Evolutionary conservation across 2,329 filamentous ascomycete genomes (phyloP).

Genomic region (Chalaropsis thielavioides): DNA sequence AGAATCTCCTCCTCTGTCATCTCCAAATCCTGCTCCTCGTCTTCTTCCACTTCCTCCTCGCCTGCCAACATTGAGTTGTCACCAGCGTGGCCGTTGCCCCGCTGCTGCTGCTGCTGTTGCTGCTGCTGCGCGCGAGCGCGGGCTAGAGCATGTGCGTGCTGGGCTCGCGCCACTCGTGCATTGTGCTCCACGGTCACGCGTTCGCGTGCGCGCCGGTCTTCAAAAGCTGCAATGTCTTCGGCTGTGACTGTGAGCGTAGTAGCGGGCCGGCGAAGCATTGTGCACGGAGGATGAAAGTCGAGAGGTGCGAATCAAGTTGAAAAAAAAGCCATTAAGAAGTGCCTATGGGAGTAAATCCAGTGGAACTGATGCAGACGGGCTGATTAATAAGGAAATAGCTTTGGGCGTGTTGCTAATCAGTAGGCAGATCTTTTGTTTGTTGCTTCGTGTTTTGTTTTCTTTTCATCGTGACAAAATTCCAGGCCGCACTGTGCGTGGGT

Average conservation of each 20-base stretch:
- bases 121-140: constrained; percentile 18
- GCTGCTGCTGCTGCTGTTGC: constrained; percentile 17
- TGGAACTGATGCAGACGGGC: too few relatives aligned
- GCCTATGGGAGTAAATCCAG: too few relatives aligned
- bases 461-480: not conserved
- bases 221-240: constrained; percentile 56
- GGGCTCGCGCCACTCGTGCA: constrained; percentile 10
- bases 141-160: constrained; percentile 6
- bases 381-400: too few relatives aligned
- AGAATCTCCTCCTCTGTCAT: constrained; percentile 16
- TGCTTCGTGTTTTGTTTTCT: not conserved
- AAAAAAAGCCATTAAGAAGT: not conserved
- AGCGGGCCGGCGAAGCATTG: constrained; percentile 52
- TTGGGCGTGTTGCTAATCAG: not conserved
- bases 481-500: not conserved
- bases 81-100: not conserved
- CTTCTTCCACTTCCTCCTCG: not conserved
- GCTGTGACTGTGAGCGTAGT: constrained; percentile 54
- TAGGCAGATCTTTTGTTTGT: too few relatives aligned
- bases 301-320: not conserved
- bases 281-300: not conserved
- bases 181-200: constrained; percentile 24
- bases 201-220: constrained; percentile 42
- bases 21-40: constrained; percentile 6
- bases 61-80: constrained; percentile 11